Conservation (phyloP, 345 rosid species). For the Sonneratia caseolaris region DNA sequence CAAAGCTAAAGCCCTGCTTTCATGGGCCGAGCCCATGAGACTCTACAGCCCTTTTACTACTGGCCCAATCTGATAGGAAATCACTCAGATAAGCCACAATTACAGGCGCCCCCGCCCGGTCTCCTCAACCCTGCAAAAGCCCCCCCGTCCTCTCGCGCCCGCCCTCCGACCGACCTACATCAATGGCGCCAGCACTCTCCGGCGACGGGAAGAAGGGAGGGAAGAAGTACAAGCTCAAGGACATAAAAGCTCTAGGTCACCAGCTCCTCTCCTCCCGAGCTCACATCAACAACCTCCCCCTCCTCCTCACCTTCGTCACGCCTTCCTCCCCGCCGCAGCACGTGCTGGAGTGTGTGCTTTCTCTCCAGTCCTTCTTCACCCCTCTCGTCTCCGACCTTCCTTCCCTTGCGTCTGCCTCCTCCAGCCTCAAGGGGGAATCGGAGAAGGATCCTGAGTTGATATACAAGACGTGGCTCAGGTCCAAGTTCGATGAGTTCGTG, state of each 20-base stretch:
- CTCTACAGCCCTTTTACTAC: too few relatives aligned
- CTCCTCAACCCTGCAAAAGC: neutral
- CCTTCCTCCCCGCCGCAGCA: conserved; percentile 51
- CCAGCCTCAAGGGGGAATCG: conserved; percentile 10
- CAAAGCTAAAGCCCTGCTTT: too few relatives aligned
- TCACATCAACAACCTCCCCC: conserved; percentile 70
- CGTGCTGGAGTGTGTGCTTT: conserved; percentile 71
- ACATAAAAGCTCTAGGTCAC: conserved; percentile 52
- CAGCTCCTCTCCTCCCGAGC: conserved; percentile 69
- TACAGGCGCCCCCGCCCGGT: neutral
- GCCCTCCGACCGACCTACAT: conserved; percentile 8
- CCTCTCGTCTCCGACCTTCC: conserved; percentile 75
- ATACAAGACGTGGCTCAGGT: conserved; percentile 72
- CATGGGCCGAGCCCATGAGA: too few relatives aligned
- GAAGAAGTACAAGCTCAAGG: conserved; percentile 35
- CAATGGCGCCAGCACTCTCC: conserved; percentile 39
- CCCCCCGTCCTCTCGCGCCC: neutral
- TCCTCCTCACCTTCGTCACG: conserved; percentile 59
- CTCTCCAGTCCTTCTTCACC: conserved; percentile 83
- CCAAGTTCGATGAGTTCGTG: conserved; percentile 66
- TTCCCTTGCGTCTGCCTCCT: conserved; percentile 21
- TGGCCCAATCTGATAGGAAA: too few relatives aligned
- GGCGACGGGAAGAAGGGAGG: conserved; percentile 21
- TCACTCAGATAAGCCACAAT: too few relatives aligned
- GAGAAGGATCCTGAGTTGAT: conserved; percentile 37